phyloP scores from a whole-genome alignment of 2,329 filamentous ascomycete genomes.

The Monilinia fructicola region DNA sequence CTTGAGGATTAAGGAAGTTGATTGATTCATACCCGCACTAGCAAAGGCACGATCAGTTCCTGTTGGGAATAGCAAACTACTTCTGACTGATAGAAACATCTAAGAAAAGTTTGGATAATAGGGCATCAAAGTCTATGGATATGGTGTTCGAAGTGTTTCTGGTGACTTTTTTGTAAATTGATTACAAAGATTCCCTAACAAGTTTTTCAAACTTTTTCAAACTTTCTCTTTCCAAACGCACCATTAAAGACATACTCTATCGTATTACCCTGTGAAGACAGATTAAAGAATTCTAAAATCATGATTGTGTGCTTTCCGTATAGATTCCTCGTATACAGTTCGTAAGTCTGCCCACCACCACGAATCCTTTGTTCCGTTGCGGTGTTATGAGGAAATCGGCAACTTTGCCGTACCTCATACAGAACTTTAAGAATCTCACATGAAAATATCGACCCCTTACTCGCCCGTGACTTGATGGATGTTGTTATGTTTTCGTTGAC shows the following conservation, averaged over 20 bases:
- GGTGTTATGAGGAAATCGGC: slow-evolving; percentile 80
- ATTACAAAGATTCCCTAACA: not conserved
- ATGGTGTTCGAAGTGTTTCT: not conserved
- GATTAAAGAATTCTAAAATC: slow-evolving; percentile 58
- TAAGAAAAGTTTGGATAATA: not conserved
- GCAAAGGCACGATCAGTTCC: not conserved
- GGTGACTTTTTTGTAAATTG: not conserved
- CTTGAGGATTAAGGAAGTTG: not conserved
- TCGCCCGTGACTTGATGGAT: not conserved
- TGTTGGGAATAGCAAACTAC: not conserved
- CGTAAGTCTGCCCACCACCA: slow-evolving; percentile 57
- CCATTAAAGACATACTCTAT: not conserved
- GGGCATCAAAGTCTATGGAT: not conserved
- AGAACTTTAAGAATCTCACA: slow-evolving; percentile 46
- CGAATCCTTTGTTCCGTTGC: slow-evolving; percentile 67
- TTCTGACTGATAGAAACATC: not conserved
- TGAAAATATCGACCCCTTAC: slow-evolving; percentile 62
- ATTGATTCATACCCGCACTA: not conserved
- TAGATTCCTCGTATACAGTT: slow-evolving; percentile 52
- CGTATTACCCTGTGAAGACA: not conserved
- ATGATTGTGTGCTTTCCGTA: slow-evolving; percentile 51
- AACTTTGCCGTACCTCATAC: slow-evolving; percentile 39
- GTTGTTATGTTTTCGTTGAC: not conserved
- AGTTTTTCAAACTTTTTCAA: not conserved
- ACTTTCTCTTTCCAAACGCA: not conserved